Base-by-base conservation (phyloP, 2,329 filamentous ascomycete genomes). In the Xenosphaeropsis pyriputrescens region DNA sequence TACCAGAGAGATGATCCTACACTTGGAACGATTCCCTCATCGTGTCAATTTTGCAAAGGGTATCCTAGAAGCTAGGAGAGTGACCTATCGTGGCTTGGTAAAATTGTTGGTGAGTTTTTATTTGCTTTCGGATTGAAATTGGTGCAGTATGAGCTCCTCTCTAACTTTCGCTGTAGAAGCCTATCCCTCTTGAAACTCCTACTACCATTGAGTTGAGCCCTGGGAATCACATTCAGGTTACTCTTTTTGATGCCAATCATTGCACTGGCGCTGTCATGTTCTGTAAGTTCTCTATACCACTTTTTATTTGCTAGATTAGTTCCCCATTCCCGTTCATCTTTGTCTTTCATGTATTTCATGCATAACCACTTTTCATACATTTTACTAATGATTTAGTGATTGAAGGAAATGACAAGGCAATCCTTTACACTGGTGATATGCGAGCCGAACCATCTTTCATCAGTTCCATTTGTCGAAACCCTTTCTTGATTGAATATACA, bases 201-300 rank as follows among this genome's bases (percentile, higher is more conserved):
- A 88, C 79, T 0, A 58, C 62, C 4, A 72, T 96, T 34, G 84
- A 93, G 50, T 65, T 95, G 2, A 67, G 65, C 2, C 83, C 79
- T 0, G 72, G 72, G 1, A 68, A 70, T 34, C 62, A 60, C n/a
- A 75, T 95, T 17, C 75, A 77, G 34, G 84, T 93, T 14, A 95
- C 86, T 0, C 64, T 95, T 0, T 72, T 95, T 37, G 81, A 94
- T 60, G 86, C 89, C 1, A 95, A 96, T 49, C 89, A 95, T 53
- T 96, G 89, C 49, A 71, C 80, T 0, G 88, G 89, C 0, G 78
- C 85, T 14, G 85, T 91, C 14, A 93, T 94, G 85, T 95, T 95
- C 52, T 63, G 71, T 75, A 53, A 45, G 69, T 55, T 2, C 17
- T 1, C 5, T 15, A 15, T 7, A n/a, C n/a, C n/a, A n/a, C 30